Evolutionary conservation across 2,329 filamentous ascomycete genomes (phyloP).

Genomic region (Calonectria montana): DNA sequence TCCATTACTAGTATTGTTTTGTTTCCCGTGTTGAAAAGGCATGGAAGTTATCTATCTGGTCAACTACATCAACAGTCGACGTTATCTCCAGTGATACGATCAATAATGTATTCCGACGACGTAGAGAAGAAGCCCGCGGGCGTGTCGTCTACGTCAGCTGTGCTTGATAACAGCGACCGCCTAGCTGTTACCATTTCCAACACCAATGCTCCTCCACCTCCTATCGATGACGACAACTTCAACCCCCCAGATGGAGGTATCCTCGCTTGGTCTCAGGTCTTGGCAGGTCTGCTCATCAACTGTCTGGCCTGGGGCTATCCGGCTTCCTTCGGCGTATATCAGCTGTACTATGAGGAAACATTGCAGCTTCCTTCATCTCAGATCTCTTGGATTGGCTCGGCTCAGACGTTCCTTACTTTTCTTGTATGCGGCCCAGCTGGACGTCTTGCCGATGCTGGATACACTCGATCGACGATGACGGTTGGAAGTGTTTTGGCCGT

Average conservation of each 20-base stretch:
- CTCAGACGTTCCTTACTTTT: slow-evolving; percentile 64
- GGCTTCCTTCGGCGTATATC: slow-evolving; percentile 64
- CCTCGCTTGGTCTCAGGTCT: slow-evolving; percentile 62
- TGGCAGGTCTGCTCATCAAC: slow-evolving; percentile 60
- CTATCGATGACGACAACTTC: slow-evolving; percentile 33
- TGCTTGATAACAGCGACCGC: slow-evolving; percentile 11
- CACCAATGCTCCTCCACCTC: slow-evolving; percentile 37
- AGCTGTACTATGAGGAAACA: slow-evolving; percentile 58
- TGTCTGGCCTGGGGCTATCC: slow-evolving; percentile 63
- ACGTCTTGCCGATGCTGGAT: slow-evolving; percentile 62
- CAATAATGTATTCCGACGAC: slow-evolving; percentile 36
- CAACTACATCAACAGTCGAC: neutral
- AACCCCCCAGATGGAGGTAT: slow-evolving; percentile 58
- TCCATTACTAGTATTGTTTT: neutral
- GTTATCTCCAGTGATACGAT: neutral
- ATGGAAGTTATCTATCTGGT: slow-evolving; percentile 20
- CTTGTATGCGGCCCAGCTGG: slow-evolving; percentile 60
- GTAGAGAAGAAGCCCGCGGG: slow-evolving; percentile 31
- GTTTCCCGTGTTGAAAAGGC: neutral
- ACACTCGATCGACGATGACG: slow-evolving; percentile 54
- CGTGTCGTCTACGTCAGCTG: slow-evolving; percentile 7
- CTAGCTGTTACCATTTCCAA: slow-evolving; percentile 40
- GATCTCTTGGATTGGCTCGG: slow-evolving; percentile 59
- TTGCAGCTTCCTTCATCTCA: slow-evolving; percentile 50
- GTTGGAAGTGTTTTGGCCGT: slow-evolving; percentile 56